Evolutionary conservation across 176 grass and related monocot species (phyloP).

Genomic region (Metroxylon sagu): DNA sequence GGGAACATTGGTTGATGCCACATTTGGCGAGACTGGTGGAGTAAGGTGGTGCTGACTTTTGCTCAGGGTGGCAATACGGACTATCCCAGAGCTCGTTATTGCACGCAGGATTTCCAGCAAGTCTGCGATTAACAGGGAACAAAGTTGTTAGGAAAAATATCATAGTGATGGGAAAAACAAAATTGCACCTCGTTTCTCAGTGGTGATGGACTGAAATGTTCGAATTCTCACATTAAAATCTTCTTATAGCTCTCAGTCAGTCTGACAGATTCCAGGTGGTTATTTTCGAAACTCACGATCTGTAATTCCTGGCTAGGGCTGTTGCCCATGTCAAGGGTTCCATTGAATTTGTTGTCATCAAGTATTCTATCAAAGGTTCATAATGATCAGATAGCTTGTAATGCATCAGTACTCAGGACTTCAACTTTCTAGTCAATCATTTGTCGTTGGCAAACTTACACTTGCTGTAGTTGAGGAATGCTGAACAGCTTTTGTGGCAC

Average conservation of each 20-base stretch:
- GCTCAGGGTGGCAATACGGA: constrained; percentile 39
- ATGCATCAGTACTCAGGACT: not conserved
- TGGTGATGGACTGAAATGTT: no score
- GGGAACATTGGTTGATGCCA: constrained; percentile 28
- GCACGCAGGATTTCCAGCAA: constrained; percentile 87
- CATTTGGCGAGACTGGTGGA: constrained; percentile 66
- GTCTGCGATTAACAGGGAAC: constrained; percentile 28
- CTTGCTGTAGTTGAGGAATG: constrained; percentile 51
- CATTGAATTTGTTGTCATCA: constrained; percentile 68
- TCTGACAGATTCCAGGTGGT: constrained; percentile 25
- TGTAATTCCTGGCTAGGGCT: constrained; percentile 56
- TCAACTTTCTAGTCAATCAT: constrained; percentile 16
- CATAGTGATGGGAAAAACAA: no score
- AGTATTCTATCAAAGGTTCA: constrained; percentile 43
- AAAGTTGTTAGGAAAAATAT: not conserved
- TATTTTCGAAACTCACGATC: constrained; percentile 77
- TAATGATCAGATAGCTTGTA: not conserved
- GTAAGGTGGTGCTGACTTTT: constrained; percentile 32
- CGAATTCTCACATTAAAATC: constrained; percentile 55
- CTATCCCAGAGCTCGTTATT: not conserved
- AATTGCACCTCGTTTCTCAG: no score
- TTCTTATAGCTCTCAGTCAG: constrained; percentile 39
- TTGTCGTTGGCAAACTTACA: constrained; percentile 31
- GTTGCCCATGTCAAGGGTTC: constrained; percentile 54
- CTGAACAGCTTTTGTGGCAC: constrained; percentile 19